A percentile compares a stretch with the other conserved stretches of the same genome.
phyloP scores from a whole-genome alignment of 2,329 filamentous ascomycete genomes.

The Talaromyces amestolkiae region DNA sequence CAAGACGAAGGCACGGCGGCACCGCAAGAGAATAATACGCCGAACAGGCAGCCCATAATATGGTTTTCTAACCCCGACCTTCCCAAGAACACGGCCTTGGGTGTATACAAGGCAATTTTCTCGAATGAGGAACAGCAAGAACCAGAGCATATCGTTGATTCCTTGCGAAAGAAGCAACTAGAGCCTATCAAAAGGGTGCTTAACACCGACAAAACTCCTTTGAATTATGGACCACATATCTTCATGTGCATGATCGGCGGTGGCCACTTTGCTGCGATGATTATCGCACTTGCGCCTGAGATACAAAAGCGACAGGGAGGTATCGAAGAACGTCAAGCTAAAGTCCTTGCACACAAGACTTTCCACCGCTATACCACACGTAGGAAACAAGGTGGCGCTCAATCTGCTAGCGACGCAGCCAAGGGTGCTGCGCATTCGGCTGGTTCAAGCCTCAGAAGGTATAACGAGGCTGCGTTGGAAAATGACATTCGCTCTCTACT shows the following conservation, averaged over 20 bases:
- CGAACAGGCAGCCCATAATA: conserved; percentile 70
- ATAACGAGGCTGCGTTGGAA: conserved; percentile 87
- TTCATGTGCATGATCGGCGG: conserved; percentile 99
- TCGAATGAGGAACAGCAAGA: conserved; percentile 68
- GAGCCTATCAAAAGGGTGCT: conserved; percentile 50
- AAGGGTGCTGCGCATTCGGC: conserved; percentile 93
- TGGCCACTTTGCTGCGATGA: conserved; percentile 95
- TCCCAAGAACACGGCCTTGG: conserved; percentile 75
- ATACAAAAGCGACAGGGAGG: conserved; percentile 67
- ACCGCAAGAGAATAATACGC: conserved; percentile 49
- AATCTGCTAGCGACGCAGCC: conserved; percentile 90
- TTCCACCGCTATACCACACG: conserved; percentile 97
- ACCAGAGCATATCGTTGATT: conserved; percentile 61
- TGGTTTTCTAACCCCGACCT: conserved; percentile 80
- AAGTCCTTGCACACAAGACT: conserved; percentile 90
- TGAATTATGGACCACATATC: conserved; percentile 67
- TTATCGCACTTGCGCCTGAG: conserved; percentile 82
- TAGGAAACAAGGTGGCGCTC: conserved; percentile 91
- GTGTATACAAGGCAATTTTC: conserved; percentile 81
- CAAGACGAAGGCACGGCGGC: conserved; percentile 46
- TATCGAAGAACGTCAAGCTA: conserved; percentile 77
- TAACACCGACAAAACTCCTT: conserved; percentile 34
- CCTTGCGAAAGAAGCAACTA: conserved; percentile 74
- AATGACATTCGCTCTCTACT: conserved; percentile 84
- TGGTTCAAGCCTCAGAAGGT: conserved; percentile 81